Conservation (phyloP, 2,329 filamentous ascomycete genomes). For the Penicillium sp. region DNA sequence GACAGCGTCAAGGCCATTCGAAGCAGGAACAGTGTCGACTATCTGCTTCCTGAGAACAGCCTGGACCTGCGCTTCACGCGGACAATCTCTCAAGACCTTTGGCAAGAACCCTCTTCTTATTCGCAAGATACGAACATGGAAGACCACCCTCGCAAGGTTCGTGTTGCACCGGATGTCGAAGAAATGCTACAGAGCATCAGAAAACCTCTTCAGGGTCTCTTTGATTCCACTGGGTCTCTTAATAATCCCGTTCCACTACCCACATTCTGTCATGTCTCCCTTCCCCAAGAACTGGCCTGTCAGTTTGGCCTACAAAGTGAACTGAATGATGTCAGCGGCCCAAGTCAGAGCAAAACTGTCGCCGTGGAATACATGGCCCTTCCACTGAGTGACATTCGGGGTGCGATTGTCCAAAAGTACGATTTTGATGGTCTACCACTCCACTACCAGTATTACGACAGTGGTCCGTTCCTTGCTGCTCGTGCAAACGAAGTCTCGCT, state of each 20-base stretch:
- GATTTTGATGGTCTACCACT: slow-evolving; percentile 35
- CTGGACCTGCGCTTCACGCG: slow-evolving; percentile 44
- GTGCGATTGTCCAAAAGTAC: slow-evolving; percentile 33
- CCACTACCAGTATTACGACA: slow-evolving; percentile 34
- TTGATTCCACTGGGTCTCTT: slow-evolving; percentile 13
- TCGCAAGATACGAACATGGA: slow-evolving; percentile 29
- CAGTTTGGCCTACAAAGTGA: neutral
- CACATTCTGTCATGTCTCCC: slow-evolving; percentile 31
- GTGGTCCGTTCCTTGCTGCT: slow-evolving; percentile 34
- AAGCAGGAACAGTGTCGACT: slow-evolving; percentile 36
- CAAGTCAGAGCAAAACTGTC: slow-evolving; percentile 13
- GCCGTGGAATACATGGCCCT: slow-evolving; percentile 39
- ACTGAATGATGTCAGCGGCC: neutral
- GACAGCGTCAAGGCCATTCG: slow-evolving; percentile 33
- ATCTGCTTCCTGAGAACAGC: slow-evolving; percentile 41
- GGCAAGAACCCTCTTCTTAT: slow-evolving; percentile 8
- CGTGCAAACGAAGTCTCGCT: slow-evolving; percentile 36
- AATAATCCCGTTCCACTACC: slow-evolving; percentile 27
- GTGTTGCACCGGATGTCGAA: slow-evolving; percentile 3
- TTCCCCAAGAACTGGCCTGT: slow-evolving; percentile 26
- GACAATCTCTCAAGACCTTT: slow-evolving; percentile 33
- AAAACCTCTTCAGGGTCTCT: slow-evolving; percentile 21
- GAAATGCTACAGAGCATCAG: slow-evolving; percentile 25
- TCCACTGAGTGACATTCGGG: slow-evolving; percentile 31
- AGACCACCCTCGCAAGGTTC: slow-evolving; percentile 22